phyloP scores from a whole-genome alignment of 2,329 filamentous ascomycete species.

The Scedosporium boydii region DNA sequence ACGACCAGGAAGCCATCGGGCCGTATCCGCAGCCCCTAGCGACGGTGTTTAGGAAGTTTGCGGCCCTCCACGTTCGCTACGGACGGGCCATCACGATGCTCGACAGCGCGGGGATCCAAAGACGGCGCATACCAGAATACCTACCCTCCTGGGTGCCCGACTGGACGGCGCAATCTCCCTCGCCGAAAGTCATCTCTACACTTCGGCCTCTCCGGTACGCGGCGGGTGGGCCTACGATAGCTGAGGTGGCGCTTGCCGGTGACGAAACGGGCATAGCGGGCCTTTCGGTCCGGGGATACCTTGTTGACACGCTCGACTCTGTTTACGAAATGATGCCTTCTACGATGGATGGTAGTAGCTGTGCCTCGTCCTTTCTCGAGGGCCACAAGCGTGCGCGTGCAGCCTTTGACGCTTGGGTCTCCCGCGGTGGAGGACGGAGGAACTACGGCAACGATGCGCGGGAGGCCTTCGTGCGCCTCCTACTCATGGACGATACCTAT shows the following conservation, averaged over 20 bases:
- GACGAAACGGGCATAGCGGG: neutral
- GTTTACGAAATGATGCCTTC: neutral
- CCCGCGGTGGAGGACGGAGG: neutral
- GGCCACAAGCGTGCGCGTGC: neutral
- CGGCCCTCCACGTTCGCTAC: neutral
- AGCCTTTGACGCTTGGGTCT: neutral
- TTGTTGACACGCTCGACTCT: neutral
- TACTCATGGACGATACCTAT: slow-evolving; percentile 4
- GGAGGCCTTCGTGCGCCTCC: neutral
- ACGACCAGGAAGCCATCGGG: neutral
- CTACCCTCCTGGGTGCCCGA: neutral
- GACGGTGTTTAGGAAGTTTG: neutral
- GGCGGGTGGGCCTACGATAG: neutral
- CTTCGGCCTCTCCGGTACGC: neutral
- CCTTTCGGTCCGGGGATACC: neutral
- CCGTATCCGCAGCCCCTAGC: neutral
- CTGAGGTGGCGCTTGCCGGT: neutral
- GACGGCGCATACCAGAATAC: neutral
- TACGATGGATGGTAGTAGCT: neutral
- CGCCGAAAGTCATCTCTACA: neutral
- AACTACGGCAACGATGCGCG: neutral
- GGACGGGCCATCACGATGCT: neutral
- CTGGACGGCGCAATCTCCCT: neutral
- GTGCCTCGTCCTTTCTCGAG: neutral
- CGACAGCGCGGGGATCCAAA: slow-evolving; percentile 1